A percentile compares a stretch with the other conserved stretches of the same genome.
These are phyloP conservation scores for Podosphaera aphanis DNA, from an alignment of 2,329 filamentous ascomycete species.

Conservation along the genomic window DNA sequence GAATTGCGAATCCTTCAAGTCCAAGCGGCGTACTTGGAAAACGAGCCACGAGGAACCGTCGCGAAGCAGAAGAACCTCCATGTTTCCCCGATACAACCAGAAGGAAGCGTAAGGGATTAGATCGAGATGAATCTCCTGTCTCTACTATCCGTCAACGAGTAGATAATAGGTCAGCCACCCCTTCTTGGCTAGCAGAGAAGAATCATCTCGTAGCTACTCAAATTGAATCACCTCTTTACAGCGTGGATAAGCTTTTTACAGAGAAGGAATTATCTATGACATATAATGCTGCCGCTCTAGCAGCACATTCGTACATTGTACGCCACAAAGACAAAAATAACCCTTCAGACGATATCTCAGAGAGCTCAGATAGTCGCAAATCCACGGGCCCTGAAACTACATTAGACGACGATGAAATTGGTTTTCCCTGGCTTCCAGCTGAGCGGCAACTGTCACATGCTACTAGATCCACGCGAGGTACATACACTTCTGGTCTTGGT, in stretches of 20 bases:
- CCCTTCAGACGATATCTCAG: slow-evolving; percentile 22
- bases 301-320: slow-evolving; percentile 36
- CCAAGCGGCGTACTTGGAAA: slow-evolving; percentile 40
- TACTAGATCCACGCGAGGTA: slow-evolving; percentile 35
- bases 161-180: slow-evolving; percentile 26
- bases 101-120: slow-evolving; percentile 34
- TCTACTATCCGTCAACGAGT: slow-evolving; percentile 29
- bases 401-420: slow-evolving; percentile 25
- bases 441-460: slow-evolving; percentile 40
- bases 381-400: slow-evolving; percentile 29
- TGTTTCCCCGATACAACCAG: slow-evolving; percentile 34
- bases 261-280: slow-evolving; percentile 45
- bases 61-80: slow-evolving; percentile 32
- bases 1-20: slow-evolving; percentile 38
- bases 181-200: slow-evolving; percentile 40
- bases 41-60: slow-evolving; percentile 35
- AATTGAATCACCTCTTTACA: slow-evolving; percentile 33
- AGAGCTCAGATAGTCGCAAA: slow-evolving; percentile 19
- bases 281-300: slow-evolving; percentile 37
- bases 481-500: slow-evolving; percentile 27
- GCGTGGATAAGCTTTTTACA: slow-evolving; percentile 46
- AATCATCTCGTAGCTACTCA: slow-evolving; percentile 25
- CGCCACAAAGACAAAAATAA: slow-evolving; percentile 21
- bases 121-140: slow-evolving; percentile 39
- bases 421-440: slow-evolving; percentile 31